A percentile compares a stretch with the other conserved stretches of the same genome.
Evolutionary conservation across 139 green algal genomes (phyloP).

Genomic region (Volvox reticuliferus): DNA sequence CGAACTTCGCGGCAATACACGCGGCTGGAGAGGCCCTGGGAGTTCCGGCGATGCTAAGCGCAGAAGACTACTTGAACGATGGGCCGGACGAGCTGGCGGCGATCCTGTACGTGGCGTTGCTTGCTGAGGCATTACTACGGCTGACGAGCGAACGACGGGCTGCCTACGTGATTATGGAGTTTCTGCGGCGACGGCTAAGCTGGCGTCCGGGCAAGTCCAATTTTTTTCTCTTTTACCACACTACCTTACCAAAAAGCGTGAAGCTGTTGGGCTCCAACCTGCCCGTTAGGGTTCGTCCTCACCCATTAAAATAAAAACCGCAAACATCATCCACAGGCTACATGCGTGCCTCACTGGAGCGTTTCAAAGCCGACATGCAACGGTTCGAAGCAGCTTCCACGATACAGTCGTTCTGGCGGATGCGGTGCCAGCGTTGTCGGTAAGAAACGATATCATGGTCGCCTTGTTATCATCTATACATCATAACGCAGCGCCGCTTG

Average conservation of each 20-base stretch:
- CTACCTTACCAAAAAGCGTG: no score
- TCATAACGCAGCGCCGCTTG: neutral
- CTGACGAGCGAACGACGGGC: constrained; percentile 80
- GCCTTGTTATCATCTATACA: neutral
- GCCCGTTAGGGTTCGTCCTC: no score
- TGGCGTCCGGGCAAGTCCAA: constrained; percentile 15
- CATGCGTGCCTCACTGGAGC: constrained; percentile 56
- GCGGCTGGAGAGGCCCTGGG: constrained; percentile 66
- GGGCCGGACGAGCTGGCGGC: constrained; percentile 80
- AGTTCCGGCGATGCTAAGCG: constrained; percentile 78
- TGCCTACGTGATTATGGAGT: constrained; percentile 71
- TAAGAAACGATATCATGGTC: neutral
- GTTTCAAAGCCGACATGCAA: constrained; percentile 48
- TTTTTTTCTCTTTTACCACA: neutral
- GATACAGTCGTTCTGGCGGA: constrained; percentile 41
- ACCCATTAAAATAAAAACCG: no score
- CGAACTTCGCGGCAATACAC: constrained; percentile 79
- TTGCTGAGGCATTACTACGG: constrained; percentile 83
- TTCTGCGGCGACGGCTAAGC: constrained; percentile 66
- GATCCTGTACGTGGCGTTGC: constrained; percentile 79
- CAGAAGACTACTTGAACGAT: constrained; percentile 73
- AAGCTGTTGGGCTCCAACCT: no score
- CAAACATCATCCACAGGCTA: constrained; percentile 37
- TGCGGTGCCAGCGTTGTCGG: neutral
- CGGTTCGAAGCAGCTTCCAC: neutral